Base-by-base conservation (phyloP, 1,284 basidiomycete species). In the Sparassis latifolia region DNA sequence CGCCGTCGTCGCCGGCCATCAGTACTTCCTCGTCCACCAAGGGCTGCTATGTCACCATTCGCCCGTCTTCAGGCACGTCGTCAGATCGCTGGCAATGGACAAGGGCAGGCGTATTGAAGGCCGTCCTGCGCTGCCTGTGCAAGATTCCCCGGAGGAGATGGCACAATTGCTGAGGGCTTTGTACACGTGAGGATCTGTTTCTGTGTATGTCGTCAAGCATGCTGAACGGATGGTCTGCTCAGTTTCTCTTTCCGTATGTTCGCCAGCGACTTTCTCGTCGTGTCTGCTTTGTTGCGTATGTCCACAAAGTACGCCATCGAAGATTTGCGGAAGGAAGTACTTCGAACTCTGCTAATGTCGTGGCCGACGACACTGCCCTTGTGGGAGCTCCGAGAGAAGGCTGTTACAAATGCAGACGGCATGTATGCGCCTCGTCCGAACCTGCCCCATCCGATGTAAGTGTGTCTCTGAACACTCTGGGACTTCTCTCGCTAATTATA, bases 361-460 rank as follows among this genome's bases (percentile, higher is more conserved):
- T 88, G 84, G 84, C 84, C 85, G 0, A 69, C 66, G 9, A 77
- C 66, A 20, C 71, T 88, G 42, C 52, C 67, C 12, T 71, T 75
- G 50, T 88, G 85, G 85, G 84, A 86, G 53, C 56, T 69, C 29
- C 72, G 85, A 38, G 84, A 87, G 61, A 73, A 69, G 20, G 72
- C 69, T 48, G 72, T 74, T 0, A 79, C 76, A 1, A 70, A 69
- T 54, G 35, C 66, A 1, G 64, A 69, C 42, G 80, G 79, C n/a
- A 56, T 74, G 10, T 83, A 84, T 59, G 69, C 76, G 20, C 79
- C 78, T n/a, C 74, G 77, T 20, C 65, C 71, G 37, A 58, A 58
- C 9, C 68, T 81, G 42, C 78, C 84, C 20, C 82, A 88, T 65
- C 85, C 85, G 3, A 79, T 85, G 84, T 85, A 58, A 52, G 78